phyloP scores from a whole-genome alignment of 1,284 basidiomycete species.

The Cutaneotrichosporon spelunceum region DNA sequence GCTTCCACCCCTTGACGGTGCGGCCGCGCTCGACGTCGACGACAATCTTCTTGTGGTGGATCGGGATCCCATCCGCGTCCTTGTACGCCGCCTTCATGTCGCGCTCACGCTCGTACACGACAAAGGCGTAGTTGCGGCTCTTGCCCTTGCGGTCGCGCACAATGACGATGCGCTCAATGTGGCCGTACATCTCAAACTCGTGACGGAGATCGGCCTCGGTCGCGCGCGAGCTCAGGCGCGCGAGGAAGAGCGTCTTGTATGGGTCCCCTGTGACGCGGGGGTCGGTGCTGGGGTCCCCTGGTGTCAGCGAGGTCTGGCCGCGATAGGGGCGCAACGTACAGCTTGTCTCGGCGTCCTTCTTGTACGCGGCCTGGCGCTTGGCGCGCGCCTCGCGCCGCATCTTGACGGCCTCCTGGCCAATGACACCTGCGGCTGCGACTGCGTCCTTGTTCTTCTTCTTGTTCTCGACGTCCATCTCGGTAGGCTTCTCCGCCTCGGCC shows the following conservation, averaged over 20 bases:
- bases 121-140: conserved; percentile 89
- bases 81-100: conserved; percentile 99
- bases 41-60: conserved; percentile 89
- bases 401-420: conserved; percentile 56
- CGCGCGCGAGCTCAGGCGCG: conserved; percentile 81
- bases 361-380: conserved; percentile 73
- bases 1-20: conserved; percentile 98
- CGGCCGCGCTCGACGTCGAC: conserved; percentile 98
- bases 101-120: conserved; percentile 94
- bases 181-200: conserved; percentile 93
- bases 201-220: conserved; percentile 86
- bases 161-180: conserved; percentile 85
- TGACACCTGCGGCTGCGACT: conserved; percentile 55
- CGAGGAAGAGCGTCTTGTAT: conserved; percentile 97
- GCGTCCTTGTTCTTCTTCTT: conserved; percentile 65
- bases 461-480: too few species aligned
- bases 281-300: conserved; percentile 60
- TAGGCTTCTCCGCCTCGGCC: too few species aligned
- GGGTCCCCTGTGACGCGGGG: conserved; percentile 93
- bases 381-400: conserved; percentile 73
- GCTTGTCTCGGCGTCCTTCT: conserved; percentile 73
- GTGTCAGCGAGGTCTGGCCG: neutral
- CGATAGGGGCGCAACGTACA: conserved; percentile 58
- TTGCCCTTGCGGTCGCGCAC: conserved; percentile 85
- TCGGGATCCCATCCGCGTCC: conserved; percentile 95